Percentiles rank a stretch among this genome's conserved stretches.
Evolutionary conservation across 768 basidiomycete genomes (phyloP).

Genomic region (Mycena rebaudengoi): DNA sequence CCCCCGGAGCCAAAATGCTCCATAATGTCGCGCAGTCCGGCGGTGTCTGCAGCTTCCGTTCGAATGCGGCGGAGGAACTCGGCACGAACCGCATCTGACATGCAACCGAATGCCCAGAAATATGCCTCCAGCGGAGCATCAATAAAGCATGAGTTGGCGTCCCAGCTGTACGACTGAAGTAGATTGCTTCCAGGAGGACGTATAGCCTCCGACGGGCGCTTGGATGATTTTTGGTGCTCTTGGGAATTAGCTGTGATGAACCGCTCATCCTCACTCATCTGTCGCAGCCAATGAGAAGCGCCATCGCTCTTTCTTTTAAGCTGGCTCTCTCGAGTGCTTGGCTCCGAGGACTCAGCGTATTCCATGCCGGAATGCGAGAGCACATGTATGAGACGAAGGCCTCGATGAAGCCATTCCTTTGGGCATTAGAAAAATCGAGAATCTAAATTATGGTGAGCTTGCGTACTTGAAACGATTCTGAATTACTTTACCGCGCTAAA

Average conservation of each 20-base stretch:
- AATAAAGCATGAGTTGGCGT: neutral
- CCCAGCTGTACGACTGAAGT: neutral
- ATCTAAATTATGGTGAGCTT: neutral
- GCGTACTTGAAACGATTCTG: neutral
- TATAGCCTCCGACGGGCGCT: too few relatives aligned
- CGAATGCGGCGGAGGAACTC: neutral
- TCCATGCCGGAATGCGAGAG: conserved; percentile 10
- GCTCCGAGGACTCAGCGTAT: neutral
- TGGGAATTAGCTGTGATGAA: too few relatives aligned
- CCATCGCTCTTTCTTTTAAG: neutral
- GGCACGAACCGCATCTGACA: neutral
- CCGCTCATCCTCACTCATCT: too few relatives aligned
- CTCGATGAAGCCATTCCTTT: conserved; percentile 1
- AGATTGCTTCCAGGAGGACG: neutral
- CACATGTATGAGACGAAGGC: neutral
- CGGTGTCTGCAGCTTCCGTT: neutral
- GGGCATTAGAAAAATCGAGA: conserved; percentile 11
- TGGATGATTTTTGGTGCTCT: too few relatives aligned
- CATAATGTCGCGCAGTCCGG: neutral
- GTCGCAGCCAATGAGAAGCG: neutral
- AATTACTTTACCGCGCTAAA: neutral
- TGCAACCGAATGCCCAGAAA: neutral
- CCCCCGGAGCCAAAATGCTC: conserved; percentile 4
- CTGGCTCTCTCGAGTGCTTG: neutral
- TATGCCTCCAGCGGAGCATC: neutral